Conservation (phyloP, 2,329 filamentous ascomycete species). For the Fusarium kyushuense region DNA sequence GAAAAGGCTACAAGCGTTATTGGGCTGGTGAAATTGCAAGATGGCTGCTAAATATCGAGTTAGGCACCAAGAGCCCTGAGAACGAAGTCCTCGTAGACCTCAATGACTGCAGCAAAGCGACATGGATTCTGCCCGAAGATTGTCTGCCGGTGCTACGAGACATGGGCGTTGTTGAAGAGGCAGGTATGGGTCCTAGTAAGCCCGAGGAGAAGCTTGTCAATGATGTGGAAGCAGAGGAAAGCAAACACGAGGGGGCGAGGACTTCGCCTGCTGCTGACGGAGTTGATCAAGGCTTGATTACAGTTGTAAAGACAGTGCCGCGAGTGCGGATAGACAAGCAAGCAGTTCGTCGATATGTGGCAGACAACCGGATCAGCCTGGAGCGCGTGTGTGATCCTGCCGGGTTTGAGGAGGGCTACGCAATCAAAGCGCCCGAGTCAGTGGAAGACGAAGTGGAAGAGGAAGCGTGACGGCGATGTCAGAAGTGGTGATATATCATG, state of each 20-base stretch:
- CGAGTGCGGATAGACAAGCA: conserved; percentile 66
- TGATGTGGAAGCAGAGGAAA: conserved; percentile 36
- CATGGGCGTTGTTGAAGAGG: conserved; percentile 78
- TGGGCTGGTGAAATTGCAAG: conserved; percentile 88
- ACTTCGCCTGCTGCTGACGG: conserved; percentile 12
- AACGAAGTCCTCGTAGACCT: conserved; percentile 70
- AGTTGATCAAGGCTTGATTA: conserved; percentile 48
- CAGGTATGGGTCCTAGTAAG: conserved; percentile 60
- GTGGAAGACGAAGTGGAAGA: conserved; percentile 51
- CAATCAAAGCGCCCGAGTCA: conserved; percentile 57
- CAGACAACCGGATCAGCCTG: conserved; percentile 70
- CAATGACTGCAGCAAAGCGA: conserved; percentile 77
- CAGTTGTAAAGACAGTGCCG: conserved; percentile 53
- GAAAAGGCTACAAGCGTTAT: conserved; percentile 83
- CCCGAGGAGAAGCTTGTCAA: conserved; percentile 35
- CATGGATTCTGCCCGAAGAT: conserved; percentile 88
- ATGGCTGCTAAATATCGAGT: conserved; percentile 65
- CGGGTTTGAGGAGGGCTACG: conserved; percentile 79
- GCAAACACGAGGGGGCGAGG: conserved; percentile 39
- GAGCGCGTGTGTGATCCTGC: conserved; percentile 76
- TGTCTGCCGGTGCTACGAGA: conserved; percentile 81
- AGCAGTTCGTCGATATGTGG: conserved; percentile 74
- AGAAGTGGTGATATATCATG: conserved; percentile 2
- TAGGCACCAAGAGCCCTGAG: conserved; percentile 49
- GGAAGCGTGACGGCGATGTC: conserved; percentile 31